phyloP scores from a whole-genome alignment of 805 yeast genomes.

The Suhomyces pyralidae region DNA sequence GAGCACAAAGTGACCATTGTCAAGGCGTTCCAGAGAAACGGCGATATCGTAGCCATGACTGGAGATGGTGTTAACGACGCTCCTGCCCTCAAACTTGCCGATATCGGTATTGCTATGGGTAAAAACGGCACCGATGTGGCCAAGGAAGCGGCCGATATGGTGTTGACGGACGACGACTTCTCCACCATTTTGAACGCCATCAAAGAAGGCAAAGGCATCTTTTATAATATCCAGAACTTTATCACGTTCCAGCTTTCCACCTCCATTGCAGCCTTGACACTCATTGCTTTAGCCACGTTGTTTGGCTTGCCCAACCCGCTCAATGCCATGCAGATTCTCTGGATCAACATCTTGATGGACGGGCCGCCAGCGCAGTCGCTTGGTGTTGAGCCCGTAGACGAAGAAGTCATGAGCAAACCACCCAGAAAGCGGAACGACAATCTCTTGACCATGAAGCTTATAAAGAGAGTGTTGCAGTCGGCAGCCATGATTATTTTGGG shows the following conservation, averaged over 20 bases:
- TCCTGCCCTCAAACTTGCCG: slow-evolving; percentile 95
- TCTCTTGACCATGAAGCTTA: slow-evolving; percentile 67
- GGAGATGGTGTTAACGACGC: slow-evolving; percentile 99
- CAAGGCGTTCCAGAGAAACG: slow-evolving; percentile 82
- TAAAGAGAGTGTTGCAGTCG: slow-evolving; percentile 71
- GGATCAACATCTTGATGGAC: slow-evolving; percentile 98
- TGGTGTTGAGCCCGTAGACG: slow-evolving; percentile 97
- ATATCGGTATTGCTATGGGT: slow-evolving; percentile 94
- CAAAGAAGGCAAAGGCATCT: slow-evolving; percentile 93
- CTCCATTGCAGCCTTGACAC: slow-evolving; percentile 88
- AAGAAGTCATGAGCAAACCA: slow-evolving; percentile 93
- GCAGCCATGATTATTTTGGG: slow-evolving; percentile 79
- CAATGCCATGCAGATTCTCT: slow-evolving; percentile 96
- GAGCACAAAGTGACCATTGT: slow-evolving; percentile 90
- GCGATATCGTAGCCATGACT: slow-evolving; percentile 98
- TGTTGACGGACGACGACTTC: slow-evolving; percentile 93
- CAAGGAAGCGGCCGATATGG: slow-evolving; percentile 98
- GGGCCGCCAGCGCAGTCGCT: slow-evolving; percentile 98
- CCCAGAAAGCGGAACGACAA: slow-evolving; percentile 87
- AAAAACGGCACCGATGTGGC: slow-evolving; percentile 97
- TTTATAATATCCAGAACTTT: slow-evolving; percentile 91
- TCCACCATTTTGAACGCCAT: slow-evolving; percentile 84
- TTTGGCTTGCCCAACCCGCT: slow-evolving; percentile 89
- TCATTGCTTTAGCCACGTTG: slow-evolving; percentile 83
- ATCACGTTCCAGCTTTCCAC: slow-evolving; percentile 94